A percentile compares a stretch with the other conserved stretches of the same genome.
These are phyloP conservation scores for Acorus gramineus DNA, from an alignment of 106 monocot genomes.

Conservation along the genomic window DNA sequence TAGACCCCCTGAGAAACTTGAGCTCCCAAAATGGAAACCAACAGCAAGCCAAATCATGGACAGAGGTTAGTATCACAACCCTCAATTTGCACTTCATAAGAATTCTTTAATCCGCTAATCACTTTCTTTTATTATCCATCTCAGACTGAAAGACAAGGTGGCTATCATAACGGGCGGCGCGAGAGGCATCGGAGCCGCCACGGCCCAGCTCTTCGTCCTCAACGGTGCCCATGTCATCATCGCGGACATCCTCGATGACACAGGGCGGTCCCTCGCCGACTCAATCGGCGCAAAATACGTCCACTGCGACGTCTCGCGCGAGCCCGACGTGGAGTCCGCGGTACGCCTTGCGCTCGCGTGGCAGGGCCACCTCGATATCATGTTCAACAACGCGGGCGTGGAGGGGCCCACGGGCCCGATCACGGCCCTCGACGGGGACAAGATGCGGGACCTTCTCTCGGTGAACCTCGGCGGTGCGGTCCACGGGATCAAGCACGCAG, in stretches of 20 bases:
- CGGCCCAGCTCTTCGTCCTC: not conserved
- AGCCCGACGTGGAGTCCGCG: slow-evolving; percentile 11
- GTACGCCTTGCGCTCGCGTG: slow-evolving; percentile 3
- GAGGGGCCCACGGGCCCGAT: not conserved
- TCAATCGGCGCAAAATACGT: not conserved
- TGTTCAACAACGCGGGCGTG: slow-evolving; percentile 18
- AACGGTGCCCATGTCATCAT: not conserved
- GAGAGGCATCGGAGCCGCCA: not conserved
- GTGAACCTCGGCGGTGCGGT: slow-evolving; percentile 5
- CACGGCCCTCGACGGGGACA: not conserved
- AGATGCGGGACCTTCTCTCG: not conserved
- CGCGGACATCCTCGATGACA: slow-evolving; percentile 5
- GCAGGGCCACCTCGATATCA: slow-evolving; percentile 10
- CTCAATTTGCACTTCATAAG: no score
- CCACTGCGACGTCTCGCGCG: slow-evolving; percentile 14
- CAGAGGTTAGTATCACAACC: no score
- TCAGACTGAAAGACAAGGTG: not conserved
- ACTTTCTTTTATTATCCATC: no score
- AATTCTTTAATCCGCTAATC: no score
- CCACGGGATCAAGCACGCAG: slow-evolving; percentile 12
- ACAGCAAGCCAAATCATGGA: no score
- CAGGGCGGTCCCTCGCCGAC: not conserved
- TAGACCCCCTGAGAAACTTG: no score
- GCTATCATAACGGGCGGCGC: slow-evolving; percentile 1
- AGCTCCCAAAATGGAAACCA: no score